These are phyloP conservation scores for Aspergillus floridensis DNA, from an alignment of 2,329 filamentous ascomycete species.

Conservation along the genomic window DNA sequence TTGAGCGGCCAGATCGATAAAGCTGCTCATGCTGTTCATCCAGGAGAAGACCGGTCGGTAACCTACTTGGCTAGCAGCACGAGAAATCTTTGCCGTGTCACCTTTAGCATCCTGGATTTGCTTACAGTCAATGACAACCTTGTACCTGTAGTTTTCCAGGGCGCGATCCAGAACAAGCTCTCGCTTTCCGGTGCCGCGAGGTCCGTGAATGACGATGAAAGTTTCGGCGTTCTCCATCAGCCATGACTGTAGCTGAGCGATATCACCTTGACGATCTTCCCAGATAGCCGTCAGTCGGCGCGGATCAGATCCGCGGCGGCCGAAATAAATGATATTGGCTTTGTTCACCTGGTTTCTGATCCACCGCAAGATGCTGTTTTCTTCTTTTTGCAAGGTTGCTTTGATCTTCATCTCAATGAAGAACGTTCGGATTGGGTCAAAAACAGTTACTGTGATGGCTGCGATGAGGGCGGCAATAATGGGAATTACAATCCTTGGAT, in stretches of 20 bases:
- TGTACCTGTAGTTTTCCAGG: conserved; percentile 70
- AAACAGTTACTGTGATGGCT: conserved; percentile 78
- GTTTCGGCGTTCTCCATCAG: conserved; percentile 84
- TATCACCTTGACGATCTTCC: conserved; percentile 79
- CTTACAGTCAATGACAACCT: conserved; percentile 88
- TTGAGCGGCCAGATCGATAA: conserved; percentile 88
- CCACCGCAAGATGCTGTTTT: conserved; percentile 76
- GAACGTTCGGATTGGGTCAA: conserved; percentile 91
- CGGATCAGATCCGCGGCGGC: conserved; percentile 54
- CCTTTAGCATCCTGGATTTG: conserved; percentile 86
- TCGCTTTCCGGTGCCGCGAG: conserved; percentile 84
- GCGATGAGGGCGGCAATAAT: conserved; percentile 76
- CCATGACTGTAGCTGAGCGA: conserved; percentile 80
- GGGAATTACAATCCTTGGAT: conserved; percentile 86
- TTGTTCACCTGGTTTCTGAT: conserved; percentile 63
- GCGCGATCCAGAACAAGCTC: conserved; percentile 85
- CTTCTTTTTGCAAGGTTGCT: conserved; percentile 68
- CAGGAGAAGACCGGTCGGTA: conserved; percentile 93
- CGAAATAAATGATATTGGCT: conserved; percentile 46
- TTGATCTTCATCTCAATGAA: conserved; percentile 89
- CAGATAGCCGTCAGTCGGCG: conserved; percentile 77
- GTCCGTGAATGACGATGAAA: conserved; percentile 90
- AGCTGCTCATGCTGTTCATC: conserved; percentile 91
- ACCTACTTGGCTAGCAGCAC: conserved; percentile 77
- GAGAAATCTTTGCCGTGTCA: conserved; percentile 78